These are phyloP conservation scores for Pluteus cervinus DNA, from an alignment of 768 basidiomycete species.

Conservation along the genomic window DNA sequence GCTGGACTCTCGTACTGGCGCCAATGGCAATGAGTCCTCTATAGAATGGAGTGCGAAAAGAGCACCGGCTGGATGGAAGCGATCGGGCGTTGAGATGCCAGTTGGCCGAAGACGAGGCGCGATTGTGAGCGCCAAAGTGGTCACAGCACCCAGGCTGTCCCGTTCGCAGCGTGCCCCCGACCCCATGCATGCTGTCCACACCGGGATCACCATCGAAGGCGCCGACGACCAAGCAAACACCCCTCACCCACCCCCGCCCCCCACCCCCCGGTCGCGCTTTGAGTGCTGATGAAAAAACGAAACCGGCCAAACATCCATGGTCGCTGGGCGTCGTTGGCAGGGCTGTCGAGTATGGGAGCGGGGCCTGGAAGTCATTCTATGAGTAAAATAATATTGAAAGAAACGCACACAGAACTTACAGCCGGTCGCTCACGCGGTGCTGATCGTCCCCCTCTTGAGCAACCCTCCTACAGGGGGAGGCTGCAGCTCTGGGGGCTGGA, in stretches of 20 bases:
- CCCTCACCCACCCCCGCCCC: slow-evolving; percentile 40
- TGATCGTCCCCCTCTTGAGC: slow-evolving; percentile 81
- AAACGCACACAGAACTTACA: slow-evolving; percentile 45
- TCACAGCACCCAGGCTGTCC: slow-evolving; percentile 1
- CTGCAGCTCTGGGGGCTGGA: slow-evolving; percentile 56
- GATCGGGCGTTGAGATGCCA: too few relatives aligned
- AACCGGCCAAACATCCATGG: slow-evolving; percentile 20
- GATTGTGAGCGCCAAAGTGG: not conserved
- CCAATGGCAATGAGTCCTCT: not conserved
- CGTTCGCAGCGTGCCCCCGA: too few relatives aligned
- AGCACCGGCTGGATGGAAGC: too few relatives aligned
- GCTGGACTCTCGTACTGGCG: slow-evolving; percentile 24
- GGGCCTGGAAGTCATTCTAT: slow-evolving; percentile 43
- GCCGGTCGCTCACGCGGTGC: slow-evolving; percentile 75
- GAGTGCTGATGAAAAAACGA: slow-evolving; percentile 33
- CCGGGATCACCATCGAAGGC: slow-evolving; percentile 18
- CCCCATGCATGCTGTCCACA: too few relatives aligned
- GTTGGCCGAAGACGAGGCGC: too few relatives aligned
- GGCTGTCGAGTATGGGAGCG: slow-evolving; percentile 83
- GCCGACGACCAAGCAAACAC: slow-evolving; percentile 24
- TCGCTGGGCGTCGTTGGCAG: slow-evolving; percentile 33
- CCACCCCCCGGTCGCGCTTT: slow-evolving; percentile 40
- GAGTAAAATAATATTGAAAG: slow-evolving; percentile 12
- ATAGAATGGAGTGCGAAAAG: too few relatives aligned
- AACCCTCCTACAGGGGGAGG: slow-evolving; percentile 65